Evolutionary conservation across 2,329 filamentous ascomycete genomes (phyloP).

Genomic region (Aspergillus udagawae): DNA sequence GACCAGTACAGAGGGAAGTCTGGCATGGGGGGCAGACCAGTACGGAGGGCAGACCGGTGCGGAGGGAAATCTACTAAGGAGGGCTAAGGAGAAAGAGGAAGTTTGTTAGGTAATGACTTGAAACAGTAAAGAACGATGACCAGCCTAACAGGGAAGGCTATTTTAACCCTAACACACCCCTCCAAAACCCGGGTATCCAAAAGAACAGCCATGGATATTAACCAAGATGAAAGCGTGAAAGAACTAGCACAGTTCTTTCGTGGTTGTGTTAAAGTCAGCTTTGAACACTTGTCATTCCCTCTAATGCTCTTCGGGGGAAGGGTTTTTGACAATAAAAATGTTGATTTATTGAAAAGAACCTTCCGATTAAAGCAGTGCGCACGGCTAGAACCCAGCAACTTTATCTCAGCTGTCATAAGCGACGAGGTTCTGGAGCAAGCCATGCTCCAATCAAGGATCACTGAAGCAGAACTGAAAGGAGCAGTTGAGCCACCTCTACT

Average conservation of each 20-base stretch:
- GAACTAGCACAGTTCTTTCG: not conserved
- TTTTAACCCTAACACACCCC: no score
- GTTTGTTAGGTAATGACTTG: no score
- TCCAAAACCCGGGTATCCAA: no score
- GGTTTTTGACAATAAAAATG: not conserved
- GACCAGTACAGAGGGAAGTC: no score
- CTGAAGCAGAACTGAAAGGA: not conserved
- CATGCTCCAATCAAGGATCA: not conserved
- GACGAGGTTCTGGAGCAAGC: not conserved
- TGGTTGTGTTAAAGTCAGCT: not conserved
- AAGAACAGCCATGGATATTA: no score
- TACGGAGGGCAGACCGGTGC: no score
- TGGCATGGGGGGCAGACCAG: no score
- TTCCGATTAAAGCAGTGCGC: not conserved
- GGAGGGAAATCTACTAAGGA: no score
- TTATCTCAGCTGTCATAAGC: not conserved
- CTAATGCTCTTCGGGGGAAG: not conserved
- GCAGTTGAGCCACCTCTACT: not conserved
- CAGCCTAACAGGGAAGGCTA: no score
- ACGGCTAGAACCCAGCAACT: not conserved
- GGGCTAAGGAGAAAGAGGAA: no score
- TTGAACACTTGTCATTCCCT: not conserved
- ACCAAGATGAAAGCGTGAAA: no score
- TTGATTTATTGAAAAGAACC: not conserved
- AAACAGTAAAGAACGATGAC: no score